Conservation (phyloP, 1,139 yeast genomes). For the Yamadazyma diospyri region DNA sequence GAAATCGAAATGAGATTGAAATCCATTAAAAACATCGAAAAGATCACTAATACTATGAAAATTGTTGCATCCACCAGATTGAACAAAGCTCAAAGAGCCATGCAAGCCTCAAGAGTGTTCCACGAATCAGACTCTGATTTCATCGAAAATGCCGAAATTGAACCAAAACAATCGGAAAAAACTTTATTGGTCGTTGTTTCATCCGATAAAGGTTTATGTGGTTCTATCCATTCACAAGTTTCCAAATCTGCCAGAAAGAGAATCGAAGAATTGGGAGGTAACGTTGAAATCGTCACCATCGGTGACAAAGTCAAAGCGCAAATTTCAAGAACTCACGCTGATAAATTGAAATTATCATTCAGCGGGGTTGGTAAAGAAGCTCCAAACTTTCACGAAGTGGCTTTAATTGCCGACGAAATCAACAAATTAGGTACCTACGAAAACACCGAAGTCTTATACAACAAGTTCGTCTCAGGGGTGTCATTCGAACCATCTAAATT, state of each 20-base stretch:
- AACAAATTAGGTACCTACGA: conserved; percentile 65
- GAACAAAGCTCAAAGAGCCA: conserved; percentile 93
- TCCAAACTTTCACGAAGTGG: conserved; percentile 88
- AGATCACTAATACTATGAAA: conserved; percentile 99
- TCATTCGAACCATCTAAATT: conserved; percentile 81
- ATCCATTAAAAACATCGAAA: conserved; percentile 97
- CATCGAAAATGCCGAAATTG: conserved; percentile 78
- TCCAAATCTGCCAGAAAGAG: conserved; percentile 82
- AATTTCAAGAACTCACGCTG: conserved; percentile 76
- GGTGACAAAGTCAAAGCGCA: conserved; percentile 95
- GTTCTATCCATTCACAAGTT: conserved; percentile 93
- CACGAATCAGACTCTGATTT: conserved; percentile 78
- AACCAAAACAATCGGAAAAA: conserved; percentile 55
- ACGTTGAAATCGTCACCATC: conserved; percentile 78
- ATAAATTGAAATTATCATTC: conserved; percentile 69
- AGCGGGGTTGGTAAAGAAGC: conserved; percentile 95
- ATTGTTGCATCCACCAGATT: conserved; percentile 98
- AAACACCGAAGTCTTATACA: conserved; percentile 78
- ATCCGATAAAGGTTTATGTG: conserved; percentile 98
- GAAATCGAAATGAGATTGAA: conserved; percentile 98
- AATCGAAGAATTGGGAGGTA: conserved; percentile 55
- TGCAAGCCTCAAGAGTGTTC: conserved; percentile 84
- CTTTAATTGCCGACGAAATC: conserved; percentile 85
- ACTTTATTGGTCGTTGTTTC: conserved; percentile 77
- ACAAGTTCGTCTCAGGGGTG: conserved; percentile 83